A percentile compares a stretch with the other conserved stretches of the same genome.
These are phyloP conservation scores for Stagonosporopsis rhizophila DNA, from an alignment of 2,329 filamentous ascomycete species.

Conservation along the genomic window DNA sequence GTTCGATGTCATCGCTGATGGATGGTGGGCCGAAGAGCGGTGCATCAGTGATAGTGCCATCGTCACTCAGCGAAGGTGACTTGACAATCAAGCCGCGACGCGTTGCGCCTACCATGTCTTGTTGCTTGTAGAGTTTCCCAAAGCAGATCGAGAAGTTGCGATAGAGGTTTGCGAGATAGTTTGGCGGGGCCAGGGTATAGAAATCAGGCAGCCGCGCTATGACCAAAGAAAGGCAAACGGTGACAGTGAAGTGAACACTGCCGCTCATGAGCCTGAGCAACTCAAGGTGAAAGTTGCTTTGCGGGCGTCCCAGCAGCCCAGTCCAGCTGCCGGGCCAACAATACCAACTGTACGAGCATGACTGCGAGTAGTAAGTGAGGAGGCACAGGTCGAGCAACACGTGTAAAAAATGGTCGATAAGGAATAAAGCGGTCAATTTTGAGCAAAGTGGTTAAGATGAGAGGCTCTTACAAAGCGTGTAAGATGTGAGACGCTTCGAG, in stretches of 20 bases:
- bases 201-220: constrained; percentile 1
- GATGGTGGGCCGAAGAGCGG: neutral
- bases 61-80: neutral
- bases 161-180: neutral
- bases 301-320: neutral
- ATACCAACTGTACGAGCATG: neutral
- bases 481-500: too few relatives aligned
- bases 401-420: too few relatives aligned
- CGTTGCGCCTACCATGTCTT: neutral
- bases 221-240: constrained; percentile 3
- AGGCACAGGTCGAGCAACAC: too few relatives aligned
- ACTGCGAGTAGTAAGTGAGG: neutral
- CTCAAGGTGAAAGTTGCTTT: neutral
- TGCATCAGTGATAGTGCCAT: neutral
- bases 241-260: neutral
- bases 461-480: too few relatives aligned
- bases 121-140: neutral
- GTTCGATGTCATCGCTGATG: neutral
- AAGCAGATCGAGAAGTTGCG: neutral
- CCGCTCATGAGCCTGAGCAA: neutral
- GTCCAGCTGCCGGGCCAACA: neutral
- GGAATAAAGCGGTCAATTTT: too few relatives aligned
- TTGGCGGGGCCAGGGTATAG: neutral
- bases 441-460: too few relatives aligned
- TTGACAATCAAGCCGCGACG: neutral